Evolutionary conservation across 2,329 filamentous ascomycete species (phyloP).

Genomic region (Ophiostoma sp.): DNA sequence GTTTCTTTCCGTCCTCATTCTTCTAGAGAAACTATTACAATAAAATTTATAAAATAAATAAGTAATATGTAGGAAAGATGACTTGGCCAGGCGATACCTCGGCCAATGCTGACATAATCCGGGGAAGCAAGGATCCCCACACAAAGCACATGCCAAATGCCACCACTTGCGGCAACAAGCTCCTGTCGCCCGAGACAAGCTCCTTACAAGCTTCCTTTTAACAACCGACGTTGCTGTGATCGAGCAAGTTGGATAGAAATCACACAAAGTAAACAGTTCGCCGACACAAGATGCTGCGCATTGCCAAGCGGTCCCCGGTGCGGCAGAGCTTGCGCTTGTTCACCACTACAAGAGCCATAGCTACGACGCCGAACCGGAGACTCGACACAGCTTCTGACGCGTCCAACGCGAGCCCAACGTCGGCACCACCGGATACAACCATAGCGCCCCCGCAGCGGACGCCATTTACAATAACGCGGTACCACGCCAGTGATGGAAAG

Average conservation of each 20-base stretch:
- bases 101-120: neutral
- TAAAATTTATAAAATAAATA: no score
- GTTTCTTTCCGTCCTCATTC: no score
- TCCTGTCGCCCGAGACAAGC: neutral
- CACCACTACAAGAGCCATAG: neutral
- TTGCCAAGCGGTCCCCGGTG: neutral
- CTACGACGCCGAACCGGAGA: neutral
- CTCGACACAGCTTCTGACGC: neutral
- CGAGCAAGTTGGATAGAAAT: neutral
- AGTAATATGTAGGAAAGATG: neutral
- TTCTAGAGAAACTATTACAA: no score
- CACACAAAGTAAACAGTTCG: neutral
- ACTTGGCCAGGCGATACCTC: neutral
- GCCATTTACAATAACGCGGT: neutral
- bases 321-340: neutral
- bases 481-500: neutral
- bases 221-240: neutral
- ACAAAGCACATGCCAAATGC: neutral
- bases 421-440: neutral
- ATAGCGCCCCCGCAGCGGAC: no score
- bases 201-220: neutral
- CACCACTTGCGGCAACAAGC: neutral
- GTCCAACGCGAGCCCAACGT: neutral
- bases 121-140: conserved; percentile 1
- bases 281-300: neutral